Evolutionary conservation across 768 basidiomycete species (phyloP).

Genomic region (Cystofilobasidium bisporidii): DNA sequence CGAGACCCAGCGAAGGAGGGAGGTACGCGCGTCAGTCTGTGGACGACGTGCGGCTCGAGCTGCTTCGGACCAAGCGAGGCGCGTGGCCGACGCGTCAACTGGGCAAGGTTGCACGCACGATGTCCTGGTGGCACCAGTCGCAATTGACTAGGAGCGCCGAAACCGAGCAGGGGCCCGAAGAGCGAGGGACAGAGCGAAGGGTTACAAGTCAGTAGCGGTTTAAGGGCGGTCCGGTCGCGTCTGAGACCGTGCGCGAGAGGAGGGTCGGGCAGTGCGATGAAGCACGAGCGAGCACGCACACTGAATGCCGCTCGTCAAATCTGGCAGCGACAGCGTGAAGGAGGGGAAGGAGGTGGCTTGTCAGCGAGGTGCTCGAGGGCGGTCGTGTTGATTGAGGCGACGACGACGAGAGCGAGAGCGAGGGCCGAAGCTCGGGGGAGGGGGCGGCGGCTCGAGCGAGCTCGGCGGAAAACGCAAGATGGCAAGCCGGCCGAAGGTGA

Average conservation of each 20-base stretch:
- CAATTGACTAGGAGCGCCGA: constrained; percentile 22
- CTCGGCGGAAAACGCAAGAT: not conserved
- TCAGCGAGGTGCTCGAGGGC: not conserved
- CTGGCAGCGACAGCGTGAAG: not conserved
- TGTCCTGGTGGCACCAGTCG: constrained; percentile 27
- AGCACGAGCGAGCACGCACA: not conserved
- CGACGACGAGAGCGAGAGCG: not conserved
- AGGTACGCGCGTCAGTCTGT: not conserved
- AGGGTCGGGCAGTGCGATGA: not conserved
- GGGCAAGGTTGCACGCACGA: constrained; percentile 10
- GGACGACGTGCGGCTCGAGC: not conserved
- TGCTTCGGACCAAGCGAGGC: not conserved
- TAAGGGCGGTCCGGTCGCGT: not conserved
- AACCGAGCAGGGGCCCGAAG: not conserved
- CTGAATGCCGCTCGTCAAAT: constrained; percentile 13
- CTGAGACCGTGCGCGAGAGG: not conserved
- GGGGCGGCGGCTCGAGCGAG: no score
- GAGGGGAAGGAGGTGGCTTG: not conserved
- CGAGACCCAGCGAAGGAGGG: not conserved
- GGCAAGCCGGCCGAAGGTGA: no score
- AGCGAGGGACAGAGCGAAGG: not conserved
- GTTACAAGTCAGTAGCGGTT: no score
- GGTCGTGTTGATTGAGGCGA: not conserved
- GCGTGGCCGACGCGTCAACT: not conserved
- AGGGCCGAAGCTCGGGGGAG: not conserved